A percentile compares a stretch with the other conserved stretches of the same genome.
Evolutionary conservation across 2,329 filamentous ascomycete genomes (phyloP).

Genomic region (Coniella vitis): DNA sequence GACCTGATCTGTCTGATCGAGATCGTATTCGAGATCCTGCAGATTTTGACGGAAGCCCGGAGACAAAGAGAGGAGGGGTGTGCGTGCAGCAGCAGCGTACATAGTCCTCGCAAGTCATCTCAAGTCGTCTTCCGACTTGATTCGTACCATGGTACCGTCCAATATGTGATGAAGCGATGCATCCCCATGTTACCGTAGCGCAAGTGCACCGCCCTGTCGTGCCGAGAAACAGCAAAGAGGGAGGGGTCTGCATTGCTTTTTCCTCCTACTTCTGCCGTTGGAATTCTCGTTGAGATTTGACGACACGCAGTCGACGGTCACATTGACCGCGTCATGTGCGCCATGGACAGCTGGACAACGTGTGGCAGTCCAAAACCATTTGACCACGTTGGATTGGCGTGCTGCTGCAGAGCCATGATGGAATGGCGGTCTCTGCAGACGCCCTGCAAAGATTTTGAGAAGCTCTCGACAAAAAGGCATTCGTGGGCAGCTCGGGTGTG

Average conservation of each 20-base stretch:
- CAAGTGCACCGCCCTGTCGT: too few relatives aligned
- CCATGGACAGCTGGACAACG: too few relatives aligned
- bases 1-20: constrained; percentile 12
- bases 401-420: background rate
- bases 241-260: background rate
- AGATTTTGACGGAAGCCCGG: constrained; percentile 12
- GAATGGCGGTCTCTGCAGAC: background rate
- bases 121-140: too few relatives aligned
- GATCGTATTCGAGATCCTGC: constrained; percentile 14
- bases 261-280: background rate
- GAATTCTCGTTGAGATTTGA: too few relatives aligned
- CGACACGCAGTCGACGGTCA: too few relatives aligned
- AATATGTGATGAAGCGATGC: too few relatives aligned
- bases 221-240: too few relatives aligned
- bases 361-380: too few relatives aligned
- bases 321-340: too few relatives aligned
- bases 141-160: too few relatives aligned
- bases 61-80: background rate
- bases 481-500: background rate
- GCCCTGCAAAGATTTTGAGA: background rate
- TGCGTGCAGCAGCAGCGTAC: background rate
- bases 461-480: background rate
- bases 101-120: too few relatives aligned
- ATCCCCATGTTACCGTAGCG: too few relatives aligned
- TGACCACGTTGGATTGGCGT: background rate